Conservation (phyloP, 192 early-diverging fungal genomes). For the Coemansia sp. region DNA sequence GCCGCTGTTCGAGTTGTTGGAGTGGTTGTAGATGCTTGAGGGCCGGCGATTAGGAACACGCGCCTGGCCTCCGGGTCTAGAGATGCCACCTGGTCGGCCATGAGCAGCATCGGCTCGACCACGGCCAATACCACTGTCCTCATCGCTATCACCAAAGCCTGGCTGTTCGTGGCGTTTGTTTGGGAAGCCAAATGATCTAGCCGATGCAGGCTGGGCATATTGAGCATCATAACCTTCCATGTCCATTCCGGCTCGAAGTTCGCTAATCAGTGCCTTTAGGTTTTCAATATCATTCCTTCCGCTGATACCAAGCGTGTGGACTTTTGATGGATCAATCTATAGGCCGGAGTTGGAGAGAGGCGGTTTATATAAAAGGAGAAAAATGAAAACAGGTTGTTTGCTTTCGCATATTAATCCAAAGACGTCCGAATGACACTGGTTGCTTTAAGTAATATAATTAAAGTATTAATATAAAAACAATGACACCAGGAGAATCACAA, state of each 20-base stretch:
- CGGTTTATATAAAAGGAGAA: no score
- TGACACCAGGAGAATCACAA: background rate
- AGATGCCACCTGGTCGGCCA: constrained; percentile 16
- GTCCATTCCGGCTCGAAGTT: constrained; percentile 11
- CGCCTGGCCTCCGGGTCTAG: constrained; percentile 22
- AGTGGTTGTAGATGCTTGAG: constrained; percentile 31
- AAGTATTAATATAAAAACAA: background rate
- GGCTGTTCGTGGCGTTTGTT: constrained; percentile 14
- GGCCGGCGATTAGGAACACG: constrained; percentile 17
- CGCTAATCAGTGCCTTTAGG: constrained; percentile 25
- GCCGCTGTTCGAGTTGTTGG: constrained; percentile 27
- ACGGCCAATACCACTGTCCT: constrained; percentile 12
- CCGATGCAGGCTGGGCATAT: constrained; percentile 4
- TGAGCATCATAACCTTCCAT: background rate
- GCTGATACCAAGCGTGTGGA: constrained; percentile 33
- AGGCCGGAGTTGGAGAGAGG: background rate
- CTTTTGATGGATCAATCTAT: constrained; percentile 34
- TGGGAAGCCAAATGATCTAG: constrained; percentile 5
- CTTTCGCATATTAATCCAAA: no score
- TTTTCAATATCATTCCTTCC: constrained; percentile 29
- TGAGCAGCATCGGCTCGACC: background rate
- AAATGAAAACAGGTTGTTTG: no score
- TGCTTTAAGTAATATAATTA: background rate
- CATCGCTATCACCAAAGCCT: constrained; percentile 30
- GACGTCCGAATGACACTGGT: no score